phyloP scores from a whole-genome alignment of 371 early-diverging fungal genomes.

The Gilbertella persicaria region DNA sequence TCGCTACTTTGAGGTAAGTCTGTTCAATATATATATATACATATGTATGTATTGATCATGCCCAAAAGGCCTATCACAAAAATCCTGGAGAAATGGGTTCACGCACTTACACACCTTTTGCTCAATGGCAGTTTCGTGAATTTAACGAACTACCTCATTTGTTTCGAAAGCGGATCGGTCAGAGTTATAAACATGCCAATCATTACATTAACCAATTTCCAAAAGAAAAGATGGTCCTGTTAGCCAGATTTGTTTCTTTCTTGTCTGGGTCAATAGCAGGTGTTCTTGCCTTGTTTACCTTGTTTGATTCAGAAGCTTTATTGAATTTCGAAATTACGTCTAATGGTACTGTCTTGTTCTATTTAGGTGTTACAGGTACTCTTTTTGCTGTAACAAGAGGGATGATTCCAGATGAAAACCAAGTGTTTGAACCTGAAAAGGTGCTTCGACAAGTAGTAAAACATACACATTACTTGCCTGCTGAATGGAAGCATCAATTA shows the following conservation, averaged over 20 bases:
- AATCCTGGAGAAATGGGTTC: slow-evolving; percentile 84
- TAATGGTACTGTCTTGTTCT: slow-evolving; percentile 86
- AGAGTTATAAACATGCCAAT: slow-evolving; percentile 72
- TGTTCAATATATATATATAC: background rate
- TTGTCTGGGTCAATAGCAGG: slow-evolving; percentile 89
- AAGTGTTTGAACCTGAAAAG: slow-evolving; percentile 80
- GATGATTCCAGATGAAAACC: slow-evolving; percentile 83
- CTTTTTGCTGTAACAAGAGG: slow-evolving; percentile 81
- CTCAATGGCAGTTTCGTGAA: slow-evolving; percentile 92
- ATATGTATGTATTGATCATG: background rate
- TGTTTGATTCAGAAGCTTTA: slow-evolving; percentile 87
- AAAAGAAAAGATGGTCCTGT: slow-evolving; percentile 72
- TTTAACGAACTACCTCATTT: slow-evolving; percentile 96
- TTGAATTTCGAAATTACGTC: slow-evolving; percentile 88
- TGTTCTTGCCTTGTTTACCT: slow-evolving; percentile 76
- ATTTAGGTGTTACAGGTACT: slow-evolving; percentile 87
- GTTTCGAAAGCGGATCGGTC: slow-evolving; percentile 76
- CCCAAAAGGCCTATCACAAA: slow-evolving; percentile 78
- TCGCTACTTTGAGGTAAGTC: slow-evolving; percentile 87
- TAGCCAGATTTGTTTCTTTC: slow-evolving; percentile 88
- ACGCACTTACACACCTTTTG: slow-evolving; percentile 84
- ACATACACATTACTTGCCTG: slow-evolving; percentile 90
- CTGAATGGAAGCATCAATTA: slow-evolving; percentile 79
- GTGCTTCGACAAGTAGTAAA: slow-evolving; percentile 77
- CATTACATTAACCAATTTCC: slow-evolving; percentile 91